Conservation (phyloP, 805 yeast genomes). For the Phaffomyces antillensis region DNA sequence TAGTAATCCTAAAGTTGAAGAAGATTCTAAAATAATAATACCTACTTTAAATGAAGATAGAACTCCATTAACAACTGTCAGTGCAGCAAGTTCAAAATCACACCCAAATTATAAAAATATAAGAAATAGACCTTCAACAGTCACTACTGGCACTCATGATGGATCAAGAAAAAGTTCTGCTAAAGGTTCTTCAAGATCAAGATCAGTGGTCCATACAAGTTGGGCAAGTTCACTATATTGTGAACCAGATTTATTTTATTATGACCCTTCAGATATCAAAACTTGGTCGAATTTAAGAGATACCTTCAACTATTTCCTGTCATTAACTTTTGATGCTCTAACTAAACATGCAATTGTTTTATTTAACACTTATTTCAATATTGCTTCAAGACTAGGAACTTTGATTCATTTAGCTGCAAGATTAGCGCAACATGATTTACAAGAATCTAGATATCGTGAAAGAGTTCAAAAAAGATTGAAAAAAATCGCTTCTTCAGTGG, state of each 20-base stretch:
- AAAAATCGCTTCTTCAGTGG: constrained; percentile 45
- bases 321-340: constrained; percentile 43
- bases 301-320: constrained; percentile 40
- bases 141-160: constrained; percentile 1
- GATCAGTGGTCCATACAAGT: constrained; percentile 14
- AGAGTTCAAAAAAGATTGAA: constrained; percentile 44
- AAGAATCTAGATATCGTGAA: constrained; percentile 37
- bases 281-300: constrained; percentile 53
- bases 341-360: constrained; percentile 41
- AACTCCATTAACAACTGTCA: constrained; percentile 11
- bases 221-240: constrained; percentile 23
- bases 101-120: constrained; percentile 5
- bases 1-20: constrained; percentile 30
- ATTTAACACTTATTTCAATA: constrained; percentile 47
- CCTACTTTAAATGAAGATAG: constrained; percentile 23
- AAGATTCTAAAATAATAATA: constrained; percentile 21
- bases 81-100: constrained; percentile 19
- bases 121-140: constrained; percentile 15
- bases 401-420: constrained; percentile 49
- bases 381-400: constrained; percentile 45
- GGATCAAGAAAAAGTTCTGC: constrained; percentile 9
- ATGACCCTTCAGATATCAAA: constrained; percentile 50
- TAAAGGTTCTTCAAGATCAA: constrained; percentile 9
- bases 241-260: constrained; percentile 43
- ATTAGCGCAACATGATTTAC: constrained; percentile 44